Evolutionary conservation across 495 filamentous ascomycete genomes (phyloP).

Genomic region (Podospora appendiculata): DNA sequence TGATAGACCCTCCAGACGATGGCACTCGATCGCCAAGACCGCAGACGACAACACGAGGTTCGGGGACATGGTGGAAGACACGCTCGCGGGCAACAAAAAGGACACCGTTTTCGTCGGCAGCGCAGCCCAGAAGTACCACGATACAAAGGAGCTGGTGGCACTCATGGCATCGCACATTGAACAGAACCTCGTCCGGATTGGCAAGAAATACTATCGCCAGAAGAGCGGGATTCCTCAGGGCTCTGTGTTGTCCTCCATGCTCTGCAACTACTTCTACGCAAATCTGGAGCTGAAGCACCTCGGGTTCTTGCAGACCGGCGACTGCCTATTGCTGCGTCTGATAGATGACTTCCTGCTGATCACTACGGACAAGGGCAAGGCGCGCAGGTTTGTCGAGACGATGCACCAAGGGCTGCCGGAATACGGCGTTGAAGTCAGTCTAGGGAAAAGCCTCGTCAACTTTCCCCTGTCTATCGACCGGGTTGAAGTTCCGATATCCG

Average conservation of each 20-base stretch:
- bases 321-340: conserved; percentile 67
- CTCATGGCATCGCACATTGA: conserved; percentile 70
- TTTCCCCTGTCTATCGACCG: conserved; percentile 55
- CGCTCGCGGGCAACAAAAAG: conserved; percentile 39
- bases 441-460: conserved; percentile 76
- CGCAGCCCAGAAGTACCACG: conserved; percentile 43
- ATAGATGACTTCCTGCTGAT: conserved; percentile 92
- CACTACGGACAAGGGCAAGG: conserved; percentile 57
- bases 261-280: conserved; percentile 94
- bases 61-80: conserved; percentile 42
- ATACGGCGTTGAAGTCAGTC: conserved; percentile 75
- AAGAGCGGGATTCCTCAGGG: conserved; percentile 89
- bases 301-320: conserved; percentile 40
- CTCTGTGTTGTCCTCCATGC: conserved; percentile 71
- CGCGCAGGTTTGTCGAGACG: conserved; percentile 59
- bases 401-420: conserved; percentile 73
- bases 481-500: conserved; percentile 39
- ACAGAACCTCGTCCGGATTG: conserved; percentile 79
- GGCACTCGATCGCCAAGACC: conserved; percentile 51
- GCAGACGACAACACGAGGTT: conserved; percentile 45
- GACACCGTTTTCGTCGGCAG: conserved; percentile 72
- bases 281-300: conserved; percentile 67
- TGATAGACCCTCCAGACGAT: conserved; percentile 45
- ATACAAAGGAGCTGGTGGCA: conserved; percentile 52
- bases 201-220: conserved; percentile 84